Evolutionary conservation across 116 monocot genomes (phyloP), one percentile per base, ranked within the genome.

Genomic region (Papilionanthe hybrid): DNA sequence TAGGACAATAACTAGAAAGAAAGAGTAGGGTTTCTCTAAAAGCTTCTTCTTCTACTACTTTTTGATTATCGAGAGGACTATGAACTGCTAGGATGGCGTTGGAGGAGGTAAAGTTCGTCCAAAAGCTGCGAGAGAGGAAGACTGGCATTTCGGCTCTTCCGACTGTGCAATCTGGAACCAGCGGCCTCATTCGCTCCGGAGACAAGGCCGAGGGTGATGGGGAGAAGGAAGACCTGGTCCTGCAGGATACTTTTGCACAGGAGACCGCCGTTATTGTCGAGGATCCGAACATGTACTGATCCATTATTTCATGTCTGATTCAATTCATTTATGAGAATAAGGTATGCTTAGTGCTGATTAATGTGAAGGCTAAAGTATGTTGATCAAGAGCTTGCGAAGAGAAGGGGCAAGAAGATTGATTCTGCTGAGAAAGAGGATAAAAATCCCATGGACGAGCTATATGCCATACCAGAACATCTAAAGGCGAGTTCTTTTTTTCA

Each of bases 241-340:
- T 99, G 42, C 99, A 95, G 81, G 99, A 99, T 78, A 99, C 99
- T 56, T 99, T 99, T 72, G 99, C 99, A 7, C 99, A 99, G 84
- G 99, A 99, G 81, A 99, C 95, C 15, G 95, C 93, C 63, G 93
- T 95, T 85, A 99, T 91, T 63, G 65, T 95, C 30, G 99, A 99
- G 81, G 95, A 99, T 71, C 99, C 99, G 71, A 93, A 99, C 84
- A 99, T 99, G 99, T 98, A 79, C 18, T 43, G 19, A 25, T 42
- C 19, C 7, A 2, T 79, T 1, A 18, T 17, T 45, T 75, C 32
- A 8, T 69, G 71, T 15, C 1, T 55, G 45, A 53, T 66, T 25
- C 37, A 15, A 49, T n/a, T 73, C 19, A 42, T 43, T 48, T 43
- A 49, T 22, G 10, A 42, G 42, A 13, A 0, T 27, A 5, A 4